A percentile compares a stretch with the other conserved stretches of the same genome.
Conservation (phyloP, 2,329 filamentous ascomycete genomes). For the Aspergillus sp. region DNA sequence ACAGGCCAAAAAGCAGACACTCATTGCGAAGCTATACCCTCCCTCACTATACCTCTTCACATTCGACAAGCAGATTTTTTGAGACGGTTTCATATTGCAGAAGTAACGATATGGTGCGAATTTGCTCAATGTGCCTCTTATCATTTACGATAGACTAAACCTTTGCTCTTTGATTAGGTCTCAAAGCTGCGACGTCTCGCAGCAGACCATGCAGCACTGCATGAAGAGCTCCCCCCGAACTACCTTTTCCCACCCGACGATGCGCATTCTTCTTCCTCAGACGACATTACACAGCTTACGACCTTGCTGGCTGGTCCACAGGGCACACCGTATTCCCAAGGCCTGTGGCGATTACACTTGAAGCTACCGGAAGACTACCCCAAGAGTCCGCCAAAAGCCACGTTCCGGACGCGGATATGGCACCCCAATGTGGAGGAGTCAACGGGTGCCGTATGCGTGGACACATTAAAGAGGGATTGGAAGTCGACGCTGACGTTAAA, state of each 20-base stretch:
- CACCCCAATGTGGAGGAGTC: conserved; percentile 65
- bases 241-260: conserved; percentile 56
- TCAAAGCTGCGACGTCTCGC: conserved; percentile 57
- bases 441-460: conserved; percentile 63
- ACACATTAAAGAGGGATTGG: conserved; percentile 66
- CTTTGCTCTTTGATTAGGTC: conserved; percentile 19
- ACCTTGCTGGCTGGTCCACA: conserved; percentile 60
- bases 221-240: conserved; percentile 59
- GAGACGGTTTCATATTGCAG: not conserved
- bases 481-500: conserved; percentile 56
- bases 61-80: not conserved
- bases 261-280: conserved; percentile 25
- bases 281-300: conserved; percentile 59
- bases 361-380: conserved; percentile 60
- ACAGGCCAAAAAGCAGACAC: not conserved
- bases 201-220: conserved; percentile 58
- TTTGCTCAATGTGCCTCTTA: not conserved
- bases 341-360: conserved; percentile 60
- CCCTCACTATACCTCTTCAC: not conserved
- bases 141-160: not conserved
- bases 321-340: conserved; percentile 59
- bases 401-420: conserved; percentile 62
- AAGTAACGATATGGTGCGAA: not conserved
- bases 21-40: not conserved
- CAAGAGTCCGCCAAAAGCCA: conserved; percentile 52